phyloP scores from a whole-genome alignment of 78 protist genomes.

The Creolimax fragrantissima region DNA sequence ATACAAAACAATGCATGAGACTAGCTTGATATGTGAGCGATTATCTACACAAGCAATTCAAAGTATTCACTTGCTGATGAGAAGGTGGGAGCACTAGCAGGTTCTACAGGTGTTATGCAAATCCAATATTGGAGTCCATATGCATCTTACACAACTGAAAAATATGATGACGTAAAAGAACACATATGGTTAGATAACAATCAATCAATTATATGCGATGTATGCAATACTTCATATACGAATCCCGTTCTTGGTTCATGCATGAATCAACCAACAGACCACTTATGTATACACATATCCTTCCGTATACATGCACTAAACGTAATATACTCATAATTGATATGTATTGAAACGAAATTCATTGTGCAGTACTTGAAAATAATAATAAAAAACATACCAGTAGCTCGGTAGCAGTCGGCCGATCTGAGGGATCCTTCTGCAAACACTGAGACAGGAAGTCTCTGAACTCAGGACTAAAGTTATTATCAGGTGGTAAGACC shows the following conservation, averaged over 20 bases:
- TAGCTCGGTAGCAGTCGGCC: background rate
- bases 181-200: too few species aligned
- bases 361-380: background rate
- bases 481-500: background rate
- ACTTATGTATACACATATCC: too few species aligned
- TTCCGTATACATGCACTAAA: too few species aligned
- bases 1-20: background rate
- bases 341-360: background rate
- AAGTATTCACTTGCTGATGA: background rate
- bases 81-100: background rate
- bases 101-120: background rate
- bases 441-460: conserved; percentile 11
- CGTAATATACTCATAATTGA: too few species aligned
- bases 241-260: background rate
- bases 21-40: background rate
- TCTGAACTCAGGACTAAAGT: conserved; percentile 34
- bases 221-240: too few species aligned
- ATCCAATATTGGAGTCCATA: too few species aligned
- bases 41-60: background rate
- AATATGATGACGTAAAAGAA: too few species aligned
- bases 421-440: background rate
- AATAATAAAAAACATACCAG: background rate
- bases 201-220: too few species aligned
- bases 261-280: background rate
- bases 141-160: too few species aligned